Percentiles rank a stretch among this genome's conserved stretches.
These are phyloP conservation scores for Globisporangium polare DNA, from an alignment of 352 stramenopile species.

Conservation along the genomic window DNA sequence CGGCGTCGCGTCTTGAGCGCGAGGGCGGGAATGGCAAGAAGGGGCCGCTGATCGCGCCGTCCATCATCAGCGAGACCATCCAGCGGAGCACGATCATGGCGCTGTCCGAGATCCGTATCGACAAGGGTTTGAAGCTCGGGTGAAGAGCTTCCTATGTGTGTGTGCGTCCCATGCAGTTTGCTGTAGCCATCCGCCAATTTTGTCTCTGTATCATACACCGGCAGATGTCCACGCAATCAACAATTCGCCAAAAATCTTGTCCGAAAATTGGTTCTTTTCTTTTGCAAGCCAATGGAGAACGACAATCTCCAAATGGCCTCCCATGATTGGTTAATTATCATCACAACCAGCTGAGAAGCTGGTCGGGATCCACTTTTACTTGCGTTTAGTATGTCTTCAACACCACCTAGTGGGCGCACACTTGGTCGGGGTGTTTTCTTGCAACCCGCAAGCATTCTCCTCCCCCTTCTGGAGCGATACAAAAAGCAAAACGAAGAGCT, in stretches of 20 bases:
- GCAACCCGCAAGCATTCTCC: constrained; percentile 6
- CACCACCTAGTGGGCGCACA: background rate
- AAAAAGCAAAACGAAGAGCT: constrained; percentile 17
- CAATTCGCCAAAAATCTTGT: constrained; percentile 2
- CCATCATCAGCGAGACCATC: constrained; percentile 16
- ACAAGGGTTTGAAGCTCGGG: constrained; percentile 32
- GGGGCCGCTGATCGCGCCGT: constrained; percentile 29
- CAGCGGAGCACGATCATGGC: constrained; percentile 47
- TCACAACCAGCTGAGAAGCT: background rate
- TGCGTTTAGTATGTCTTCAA: background rate
- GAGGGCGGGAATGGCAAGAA: constrained; percentile 2
- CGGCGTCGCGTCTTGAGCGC: constrained; percentile 57
- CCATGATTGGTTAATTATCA: background rate
- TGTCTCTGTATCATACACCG: constrained; percentile 14
- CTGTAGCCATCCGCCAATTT: constrained; percentile 2
- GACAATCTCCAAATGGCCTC: background rate
- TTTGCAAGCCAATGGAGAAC: constrained; percentile 3
- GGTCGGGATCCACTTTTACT: background rate
- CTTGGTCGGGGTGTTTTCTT: background rate
- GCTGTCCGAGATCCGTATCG: constrained; percentile 67
- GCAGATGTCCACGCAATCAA: background rate
- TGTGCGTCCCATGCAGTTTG: background rate
- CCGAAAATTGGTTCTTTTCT: background rate
- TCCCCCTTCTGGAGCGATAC: background rate
- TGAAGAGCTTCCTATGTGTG: constrained; percentile 9